Base-by-base conservation (phyloP, 441 rosid genomes). In the Erodium texanum region DNA sequence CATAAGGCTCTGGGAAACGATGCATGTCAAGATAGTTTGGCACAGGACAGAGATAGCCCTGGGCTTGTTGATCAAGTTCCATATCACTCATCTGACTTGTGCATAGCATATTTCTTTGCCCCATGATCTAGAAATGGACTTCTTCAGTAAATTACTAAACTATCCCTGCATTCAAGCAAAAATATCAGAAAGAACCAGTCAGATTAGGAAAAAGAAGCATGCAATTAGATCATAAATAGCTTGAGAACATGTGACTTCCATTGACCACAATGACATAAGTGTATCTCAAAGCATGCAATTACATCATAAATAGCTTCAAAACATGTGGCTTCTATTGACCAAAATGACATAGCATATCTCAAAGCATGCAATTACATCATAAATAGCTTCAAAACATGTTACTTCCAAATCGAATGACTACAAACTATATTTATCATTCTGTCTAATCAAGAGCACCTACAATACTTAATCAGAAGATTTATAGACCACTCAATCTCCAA, bases 21-120 rank as follows among this genome's bases (percentile, higher is more conserved):
- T 70, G n/a, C n/a, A n/a, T n/a, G n/a, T n/a, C n/a, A 72, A 82
- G 66, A 52, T 83, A 68, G 73, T 84, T 76, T 36, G 88, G 85
- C 36, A 84, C 93, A 19, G 76, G 86, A 72, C 75, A 82, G 54
- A 76, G 43, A 73, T 75, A 77, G 45, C 74, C 74, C 64, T 72
- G 89, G 71, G 75, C 72, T 73, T 63, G 81, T 74, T 69, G 88
- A 72, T 85, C 86, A 78, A 80, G 78, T 80, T 83, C 90, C 68
- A 73, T 70, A 78, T 83, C 89, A 73, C 68, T 73, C 77, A 77
- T 73, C 66, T 75, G 88, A 73, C 73, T 79, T 38, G 76, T 56
- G 74, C 81, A 82, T 69, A 63, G 65, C 80, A 80, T 69, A 74
- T 78, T 81, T 78, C 89, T 82, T 61, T 80, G 86, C 66, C 85